Base-by-base conservation (phyloP, 1,139 yeast genomes). In the Yamadazyma epiphylla region DNA sequence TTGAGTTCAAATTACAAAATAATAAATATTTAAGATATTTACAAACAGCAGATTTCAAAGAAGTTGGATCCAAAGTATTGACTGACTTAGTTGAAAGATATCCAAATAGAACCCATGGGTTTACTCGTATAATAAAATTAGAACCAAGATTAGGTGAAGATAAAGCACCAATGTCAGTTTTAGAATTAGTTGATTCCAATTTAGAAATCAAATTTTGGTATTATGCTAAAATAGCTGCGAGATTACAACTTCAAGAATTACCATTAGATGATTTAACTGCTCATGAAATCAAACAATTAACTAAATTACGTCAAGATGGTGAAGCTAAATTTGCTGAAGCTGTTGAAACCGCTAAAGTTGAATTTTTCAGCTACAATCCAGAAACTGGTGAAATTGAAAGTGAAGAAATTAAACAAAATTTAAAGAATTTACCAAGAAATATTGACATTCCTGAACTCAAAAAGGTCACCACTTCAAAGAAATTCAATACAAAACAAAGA, bases 91-190 rank as follows among this genome's bases (percentile, higher is more conserved):
- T 76, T 3, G 61, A 71, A 24, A 69, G 95, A 43, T 89, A 84
- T 51, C 54, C 65, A 6, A 50, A 60, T 19, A 72, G 96, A 56
- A 53, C 60, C 1, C 85, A 87, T 39, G 97, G 97, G 2, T 91
- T 81, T 62, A 88, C 97, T 10, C 74, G 98, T 42, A 77, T 89
- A 36, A 63, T 89, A 43, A 80, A 77, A 46, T 65, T 94, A 41
- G 97, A 91, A 55, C 88, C 94, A 19, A 71, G 98, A 46, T 59
- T 82, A 31, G 73, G 73, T 7, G 94, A 91, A 43, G 98, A 94
- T 54, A 83, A 81, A 42, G 96, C 97, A 0, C 91, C 94, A 14
- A 91, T 85, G 70, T 80, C 94, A 2, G 80, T 91, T 11, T 55
- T 94, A 33, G 98, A 94, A 57, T 66, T 94, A 31, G 95, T 91